phyloP scores from a whole-genome alignment of 768 basidiomycete species.

The Butyriboletus loyo region DNA sequence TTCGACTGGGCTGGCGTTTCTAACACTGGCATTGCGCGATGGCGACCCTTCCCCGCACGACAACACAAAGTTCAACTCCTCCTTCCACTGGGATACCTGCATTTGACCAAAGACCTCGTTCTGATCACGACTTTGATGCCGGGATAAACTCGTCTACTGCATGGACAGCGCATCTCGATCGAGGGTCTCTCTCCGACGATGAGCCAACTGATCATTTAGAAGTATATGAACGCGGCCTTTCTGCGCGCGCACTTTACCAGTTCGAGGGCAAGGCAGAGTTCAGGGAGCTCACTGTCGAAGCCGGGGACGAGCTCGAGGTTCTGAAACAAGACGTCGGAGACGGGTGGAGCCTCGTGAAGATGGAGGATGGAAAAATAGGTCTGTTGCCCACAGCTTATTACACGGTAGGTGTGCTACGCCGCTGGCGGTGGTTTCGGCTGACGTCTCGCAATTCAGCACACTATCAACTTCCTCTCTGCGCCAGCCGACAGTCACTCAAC shows the following conservation, averaged over 20 bases:
- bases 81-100: constrained; percentile 4
- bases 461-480: constrained; percentile 55
- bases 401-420: constrained; percentile 45
- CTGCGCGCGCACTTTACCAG: constrained; percentile 67
- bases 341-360: constrained; percentile 77
- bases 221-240: constrained; percentile 36
- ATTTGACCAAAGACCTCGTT: constrained; percentile 27
- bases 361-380: constrained; percentile 56
- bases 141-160: constrained; percentile 76
- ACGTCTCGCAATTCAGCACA: constrained; percentile 47
- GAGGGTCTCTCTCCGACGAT: constrained; percentile 47
- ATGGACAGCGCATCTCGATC: constrained; percentile 65
- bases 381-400: constrained; percentile 71
- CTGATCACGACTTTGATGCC: constrained; percentile 57
- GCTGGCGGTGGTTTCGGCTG: background rate
- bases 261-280: constrained; percentile 78
- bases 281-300: constrained; percentile 62
- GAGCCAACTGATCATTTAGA: constrained; percentile 41
- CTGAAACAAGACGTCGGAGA: constrained; percentile 70
- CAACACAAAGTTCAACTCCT: constrained; percentile 24
- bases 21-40: constrained; percentile 15
- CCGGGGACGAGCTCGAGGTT: constrained; percentile 70
- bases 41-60: constrained; percentile 37
- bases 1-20: background rate
- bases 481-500: constrained; percentile 33